These are phyloP conservation scores for Microthyrium microscopicum DNA, from an alignment of 2,329 filamentous ascomycete species.

Conservation along the genomic window DNA sequence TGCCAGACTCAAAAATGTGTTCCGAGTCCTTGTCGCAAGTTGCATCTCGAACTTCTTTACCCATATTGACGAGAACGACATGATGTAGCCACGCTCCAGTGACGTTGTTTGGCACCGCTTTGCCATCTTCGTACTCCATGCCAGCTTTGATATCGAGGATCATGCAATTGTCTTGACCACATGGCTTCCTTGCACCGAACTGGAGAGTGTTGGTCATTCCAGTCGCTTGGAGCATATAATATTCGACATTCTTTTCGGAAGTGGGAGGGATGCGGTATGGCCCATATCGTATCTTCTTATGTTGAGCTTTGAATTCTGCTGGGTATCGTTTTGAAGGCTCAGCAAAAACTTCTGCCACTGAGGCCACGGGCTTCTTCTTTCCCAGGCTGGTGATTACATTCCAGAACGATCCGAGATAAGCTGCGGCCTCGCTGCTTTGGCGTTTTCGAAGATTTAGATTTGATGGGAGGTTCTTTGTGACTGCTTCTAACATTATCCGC, in stretches of 20 bases:
- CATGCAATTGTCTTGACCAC: constrained; percentile 4
- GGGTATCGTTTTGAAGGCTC: not conserved
- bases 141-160: not conserved
- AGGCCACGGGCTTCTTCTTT: no score
- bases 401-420: no score
- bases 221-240: not conserved
- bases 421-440: no score
- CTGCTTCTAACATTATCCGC: no score
- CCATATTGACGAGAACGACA: constrained; percentile 4
- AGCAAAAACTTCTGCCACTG: no score
- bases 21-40: constrained; percentile 1
- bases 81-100: constrained; percentile 3
- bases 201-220: constrained; percentile 2
- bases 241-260: constrained; percentile 6
- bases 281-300: constrained; percentile 5
- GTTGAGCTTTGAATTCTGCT: not conserved
- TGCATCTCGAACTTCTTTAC: constrained; percentile 1
- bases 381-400: no score
- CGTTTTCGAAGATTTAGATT: no score
- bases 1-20: constrained; percentile 5
- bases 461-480: no score
- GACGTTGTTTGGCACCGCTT: not conserved
- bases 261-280: constrained; percentile 5
- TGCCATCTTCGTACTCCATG: constrained; percentile 5
- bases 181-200: constrained; percentile 4